Evolutionary conservation across 1,284 basidiomycete genomes (phyloP).

Genomic region (Dichomitus squalens): DNA sequence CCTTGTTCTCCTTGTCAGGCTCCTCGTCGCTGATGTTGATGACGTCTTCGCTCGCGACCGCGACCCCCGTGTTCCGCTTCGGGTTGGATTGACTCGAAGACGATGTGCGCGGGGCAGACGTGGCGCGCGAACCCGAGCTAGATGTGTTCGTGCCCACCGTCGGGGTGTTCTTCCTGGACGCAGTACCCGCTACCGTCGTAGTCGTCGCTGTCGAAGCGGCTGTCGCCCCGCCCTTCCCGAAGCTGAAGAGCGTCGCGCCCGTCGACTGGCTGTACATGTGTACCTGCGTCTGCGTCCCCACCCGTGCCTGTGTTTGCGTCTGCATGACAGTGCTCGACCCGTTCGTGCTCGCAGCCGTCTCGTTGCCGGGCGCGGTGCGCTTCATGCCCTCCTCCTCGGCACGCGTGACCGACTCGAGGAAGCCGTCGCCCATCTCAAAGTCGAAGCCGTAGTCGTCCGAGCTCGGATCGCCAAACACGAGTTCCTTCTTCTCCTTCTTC

Average conservation of each 20-base stretch:
- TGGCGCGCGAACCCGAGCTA: conserved; percentile 3
- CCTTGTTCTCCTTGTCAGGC: conserved; percentile 66
- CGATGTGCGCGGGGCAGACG: conserved; percentile 7
- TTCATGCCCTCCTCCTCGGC: conserved; percentile 36
- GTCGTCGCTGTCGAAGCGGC: background rate
- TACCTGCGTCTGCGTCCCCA: conserved; percentile 1
- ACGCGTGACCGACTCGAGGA: conserved; percentile 40
- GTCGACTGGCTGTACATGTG: conserved; percentile 9
- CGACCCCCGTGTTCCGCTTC: background rate
- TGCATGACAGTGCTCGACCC: background rate
- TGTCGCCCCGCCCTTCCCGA: background rate
- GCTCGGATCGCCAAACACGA: conserved; percentile 20
- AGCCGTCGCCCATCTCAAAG: conserved; percentile 39
- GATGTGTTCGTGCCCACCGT: background rate
- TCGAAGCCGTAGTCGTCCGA: conserved; percentile 36
- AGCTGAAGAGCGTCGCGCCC: conserved; percentile 4
- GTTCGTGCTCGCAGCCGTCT: background rate
- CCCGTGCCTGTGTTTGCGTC: conserved; percentile 2
- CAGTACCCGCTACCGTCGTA: background rate
- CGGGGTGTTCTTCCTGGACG: background rate
- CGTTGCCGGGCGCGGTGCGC: background rate
- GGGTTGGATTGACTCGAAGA: background rate
- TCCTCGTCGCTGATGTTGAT: conserved; percentile 46
- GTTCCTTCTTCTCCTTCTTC: conserved; percentile 14
- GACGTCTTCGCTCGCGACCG: conserved; percentile 6